A percentile compares a stretch with the other conserved stretches of the same genome.
These are phyloP conservation scores for Fragaria nilgerrensis DNA, from an alignment of 306 rosid species.

Conservation along the genomic window DNA sequence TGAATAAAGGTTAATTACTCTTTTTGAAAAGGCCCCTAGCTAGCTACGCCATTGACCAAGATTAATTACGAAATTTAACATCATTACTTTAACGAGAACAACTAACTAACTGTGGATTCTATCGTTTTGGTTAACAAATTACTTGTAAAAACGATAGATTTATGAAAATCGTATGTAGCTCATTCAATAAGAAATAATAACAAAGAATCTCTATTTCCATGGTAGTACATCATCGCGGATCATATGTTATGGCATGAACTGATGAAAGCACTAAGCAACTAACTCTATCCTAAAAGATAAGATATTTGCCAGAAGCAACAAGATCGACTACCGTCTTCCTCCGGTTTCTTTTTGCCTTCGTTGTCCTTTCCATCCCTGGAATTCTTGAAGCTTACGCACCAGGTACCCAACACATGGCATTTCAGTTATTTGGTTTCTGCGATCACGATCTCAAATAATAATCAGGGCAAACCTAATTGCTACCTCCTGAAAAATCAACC, in stretches of 20 bases:
- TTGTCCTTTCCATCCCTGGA: neutral
- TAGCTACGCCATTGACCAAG: too few species aligned
- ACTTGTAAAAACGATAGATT: too few species aligned
- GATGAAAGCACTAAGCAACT: neutral
- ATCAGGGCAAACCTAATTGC: neutral
- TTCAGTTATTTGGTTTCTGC: neutral
- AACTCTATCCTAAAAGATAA: conserved; percentile 6
- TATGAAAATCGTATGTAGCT: too few species aligned
- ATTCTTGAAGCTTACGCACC: neutral
- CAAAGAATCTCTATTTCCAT: neutral
- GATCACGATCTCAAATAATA: neutral
- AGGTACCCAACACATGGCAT: neutral
- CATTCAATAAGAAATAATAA: too few species aligned
- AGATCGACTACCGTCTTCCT: neutral
- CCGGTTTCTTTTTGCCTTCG: neutral
- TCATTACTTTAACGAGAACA: neutral
- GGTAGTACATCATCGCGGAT: neutral
- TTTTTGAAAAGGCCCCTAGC: too few species aligned
- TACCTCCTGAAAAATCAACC: neutral
- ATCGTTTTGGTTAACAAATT: too few species aligned
- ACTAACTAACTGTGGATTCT: too few species aligned
- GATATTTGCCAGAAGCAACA: conserved; percentile 9
- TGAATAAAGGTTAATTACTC: too few species aligned
- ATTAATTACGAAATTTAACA: neutral
- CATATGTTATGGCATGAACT: neutral